A percentile compares a stretch with the other conserved stretches of the same genome.
phyloP scores from a whole-genome alignment of 2,329 filamentous ascomycete genomes.

The Pseudopyrenochaeta lycopersici region DNA sequence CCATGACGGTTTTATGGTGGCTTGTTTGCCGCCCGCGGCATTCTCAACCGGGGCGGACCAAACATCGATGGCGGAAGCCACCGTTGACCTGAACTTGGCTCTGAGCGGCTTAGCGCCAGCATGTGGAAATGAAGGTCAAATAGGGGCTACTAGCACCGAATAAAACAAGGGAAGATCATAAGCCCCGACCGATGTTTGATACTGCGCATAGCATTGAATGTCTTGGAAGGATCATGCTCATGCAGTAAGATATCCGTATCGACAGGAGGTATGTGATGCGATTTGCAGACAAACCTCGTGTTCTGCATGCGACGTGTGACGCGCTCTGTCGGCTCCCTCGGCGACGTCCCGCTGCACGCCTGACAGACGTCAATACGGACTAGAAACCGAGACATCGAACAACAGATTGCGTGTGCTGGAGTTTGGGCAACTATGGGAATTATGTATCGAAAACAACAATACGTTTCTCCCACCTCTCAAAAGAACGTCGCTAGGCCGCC shows the following conservation, averaged over 20 bases:
- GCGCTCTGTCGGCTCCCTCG: background rate
- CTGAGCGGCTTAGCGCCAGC: constrained; percentile 1
- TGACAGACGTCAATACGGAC: background rate
- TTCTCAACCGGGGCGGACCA: background rate
- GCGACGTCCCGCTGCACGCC: background rate
- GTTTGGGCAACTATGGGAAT: background rate
- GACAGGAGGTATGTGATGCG: background rate
- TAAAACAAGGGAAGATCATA: constrained; percentile 1
- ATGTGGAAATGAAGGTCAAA: background rate
- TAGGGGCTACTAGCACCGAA: constrained; percentile 6
- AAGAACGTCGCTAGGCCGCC: no score
- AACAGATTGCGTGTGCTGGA: background rate
- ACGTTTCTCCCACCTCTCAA: background rate
- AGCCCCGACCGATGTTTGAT: constrained; percentile 1
- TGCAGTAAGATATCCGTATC: background rate
- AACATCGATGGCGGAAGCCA: constrained; percentile 6
- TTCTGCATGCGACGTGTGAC: constrained; percentile 1
- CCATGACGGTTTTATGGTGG: background rate
- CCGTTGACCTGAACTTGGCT: constrained; percentile 1
- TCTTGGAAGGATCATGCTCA: background rate
- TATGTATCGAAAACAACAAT: background rate
- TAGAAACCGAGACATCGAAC: background rate
- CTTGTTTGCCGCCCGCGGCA: constrained; percentile 3
- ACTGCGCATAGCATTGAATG: background rate
- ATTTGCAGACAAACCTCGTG: background rate